Evolutionary conservation across 2,329 filamentous ascomycete genomes (phyloP).

Genomic region (Aspergillus carbonarius): DNA sequence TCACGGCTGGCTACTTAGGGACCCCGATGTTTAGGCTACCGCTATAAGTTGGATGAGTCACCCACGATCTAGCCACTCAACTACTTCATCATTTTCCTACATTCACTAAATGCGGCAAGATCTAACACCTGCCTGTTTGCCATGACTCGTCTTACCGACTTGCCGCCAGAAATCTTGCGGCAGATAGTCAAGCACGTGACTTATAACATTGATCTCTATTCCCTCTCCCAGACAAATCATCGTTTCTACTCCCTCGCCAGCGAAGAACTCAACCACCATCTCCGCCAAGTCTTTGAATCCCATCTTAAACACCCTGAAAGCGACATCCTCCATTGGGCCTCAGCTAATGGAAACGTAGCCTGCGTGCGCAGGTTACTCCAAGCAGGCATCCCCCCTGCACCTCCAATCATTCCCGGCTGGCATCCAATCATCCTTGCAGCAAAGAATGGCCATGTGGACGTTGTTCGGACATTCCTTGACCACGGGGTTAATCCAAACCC

Average conservation of each 20-base stretch:
- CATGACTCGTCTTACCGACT: not conserved
- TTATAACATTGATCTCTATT: not conserved
- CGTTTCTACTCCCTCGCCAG: not conserved
- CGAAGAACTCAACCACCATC: not conserved
- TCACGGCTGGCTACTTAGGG: not conserved
- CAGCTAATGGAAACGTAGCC: not conserved
- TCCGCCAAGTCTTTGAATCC: not conserved
- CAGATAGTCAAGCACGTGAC: not conserved
- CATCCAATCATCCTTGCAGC: not conserved
- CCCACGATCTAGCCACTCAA: not conserved
- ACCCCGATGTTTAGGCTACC: no score
- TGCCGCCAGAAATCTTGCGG: not conserved
- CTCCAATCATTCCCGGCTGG: not conserved
- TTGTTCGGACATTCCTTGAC: not conserved
- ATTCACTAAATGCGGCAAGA: not conserved
- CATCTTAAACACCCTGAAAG: not conserved
- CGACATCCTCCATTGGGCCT: not conserved
- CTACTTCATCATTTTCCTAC: not conserved
- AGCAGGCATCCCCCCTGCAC: not conserved
- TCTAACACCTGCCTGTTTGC: not conserved
- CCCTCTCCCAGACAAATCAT: not conserved
- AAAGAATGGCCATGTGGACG: not conserved
- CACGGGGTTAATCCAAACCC: not conserved
- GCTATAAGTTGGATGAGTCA: not conserved
- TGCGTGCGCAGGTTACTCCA: not conserved